A percentile compares a stretch with the other conserved stretches of the same genome.
Conservation (phyloP, 192 early-diverging fungal species). For the Coemansia sp. region DNA sequence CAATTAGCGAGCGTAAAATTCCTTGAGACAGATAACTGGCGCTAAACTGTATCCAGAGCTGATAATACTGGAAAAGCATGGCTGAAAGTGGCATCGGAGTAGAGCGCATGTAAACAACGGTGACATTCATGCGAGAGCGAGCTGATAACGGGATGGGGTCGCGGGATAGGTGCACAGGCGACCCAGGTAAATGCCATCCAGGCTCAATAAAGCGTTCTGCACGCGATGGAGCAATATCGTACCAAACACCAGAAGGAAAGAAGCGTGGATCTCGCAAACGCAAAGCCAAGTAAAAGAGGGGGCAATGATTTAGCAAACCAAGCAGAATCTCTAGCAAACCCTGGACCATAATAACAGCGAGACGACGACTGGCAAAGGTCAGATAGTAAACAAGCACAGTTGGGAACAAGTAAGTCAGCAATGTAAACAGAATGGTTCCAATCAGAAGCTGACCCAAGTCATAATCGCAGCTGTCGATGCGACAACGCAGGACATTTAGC, state of each 20-base stretch:
- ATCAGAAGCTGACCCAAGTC: conserved; percentile 92
- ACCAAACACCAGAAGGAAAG: conserved; percentile 74
- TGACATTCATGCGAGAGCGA: conserved; percentile 36
- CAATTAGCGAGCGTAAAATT: conserved; percentile 71
- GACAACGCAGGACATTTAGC: conserved; percentile 80
- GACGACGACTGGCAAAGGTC: conserved; percentile 80
- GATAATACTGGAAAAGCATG: conserved; percentile 91
- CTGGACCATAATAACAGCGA: conserved; percentile 76
- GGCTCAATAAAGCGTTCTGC: conserved; percentile 45
- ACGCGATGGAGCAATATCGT: conserved; percentile 21
- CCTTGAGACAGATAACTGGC: conserved; percentile 77
- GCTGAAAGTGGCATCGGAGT: conserved; percentile 69
- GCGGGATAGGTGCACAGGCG: conserved; percentile 40
- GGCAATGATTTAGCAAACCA: conserved; percentile 94
- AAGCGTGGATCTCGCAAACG: conserved; percentile 82
- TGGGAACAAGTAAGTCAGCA: conserved; percentile 92
- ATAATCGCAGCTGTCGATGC: conserved; percentile 93
- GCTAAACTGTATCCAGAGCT: conserved; percentile 76
- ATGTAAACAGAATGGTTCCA: conserved; percentile 89
- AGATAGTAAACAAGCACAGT: conserved; percentile 92
- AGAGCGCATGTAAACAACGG: conserved; percentile 57
- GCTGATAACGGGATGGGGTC: conserved; percentile 49
- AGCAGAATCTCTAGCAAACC: conserved; percentile 82
- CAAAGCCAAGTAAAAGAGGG: conserved; percentile 89
- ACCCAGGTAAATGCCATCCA: conserved; percentile 40